Base-by-base conservation (phyloP, 345 rosid species). In the Salix purpurea region DNA sequence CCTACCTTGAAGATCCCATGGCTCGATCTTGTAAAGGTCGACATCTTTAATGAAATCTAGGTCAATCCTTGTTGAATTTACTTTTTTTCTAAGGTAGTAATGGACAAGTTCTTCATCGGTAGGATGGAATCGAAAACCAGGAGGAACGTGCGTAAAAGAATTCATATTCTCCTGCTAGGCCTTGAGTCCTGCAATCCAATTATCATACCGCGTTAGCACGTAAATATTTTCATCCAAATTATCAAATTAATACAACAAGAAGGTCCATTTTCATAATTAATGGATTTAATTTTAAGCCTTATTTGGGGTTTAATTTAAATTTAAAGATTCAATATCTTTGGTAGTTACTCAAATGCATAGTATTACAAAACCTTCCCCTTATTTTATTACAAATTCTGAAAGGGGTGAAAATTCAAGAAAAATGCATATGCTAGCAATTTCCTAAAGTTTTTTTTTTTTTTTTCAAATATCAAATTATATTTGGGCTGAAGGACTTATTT, bases 1-100 rank as follows among this genome's bases (percentile, higher is more conserved):
- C 40, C 11, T 68, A 83, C 85, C 85, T 83, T 79, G 83, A 36
- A 83, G 82, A 74, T 83, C 85, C 85, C 85, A 83, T 12, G 85
- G 85, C 74, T 83, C 85, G 11, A 83, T 80, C 67, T 74, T 83
- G 42, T 83, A 79, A 54, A 83, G 85, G 16, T 83, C 85, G 69
- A 83, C 83, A 50, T 83, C 85, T 23, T 65, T 80, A 23, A 83
- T 83, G 42, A 83, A 80, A 48, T 83, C 85, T n/a, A 83, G 78
- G 65, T 83, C 85, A 46, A 83, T 78, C 70, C 76, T 83, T 65
- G 77, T 74, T 48, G 77, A 70, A 58, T 70, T 62, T 2, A 83
- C 56, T 7, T 83, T 83, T 60, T 83, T 83, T 71, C 80, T 79
- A 28, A 83, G 82, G 52, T 83, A 83, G 74, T 83, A 83, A 46